Conservation (phyloP, 148 eudicot genomes). For the Heliamphora exappendiculata region DNA sequence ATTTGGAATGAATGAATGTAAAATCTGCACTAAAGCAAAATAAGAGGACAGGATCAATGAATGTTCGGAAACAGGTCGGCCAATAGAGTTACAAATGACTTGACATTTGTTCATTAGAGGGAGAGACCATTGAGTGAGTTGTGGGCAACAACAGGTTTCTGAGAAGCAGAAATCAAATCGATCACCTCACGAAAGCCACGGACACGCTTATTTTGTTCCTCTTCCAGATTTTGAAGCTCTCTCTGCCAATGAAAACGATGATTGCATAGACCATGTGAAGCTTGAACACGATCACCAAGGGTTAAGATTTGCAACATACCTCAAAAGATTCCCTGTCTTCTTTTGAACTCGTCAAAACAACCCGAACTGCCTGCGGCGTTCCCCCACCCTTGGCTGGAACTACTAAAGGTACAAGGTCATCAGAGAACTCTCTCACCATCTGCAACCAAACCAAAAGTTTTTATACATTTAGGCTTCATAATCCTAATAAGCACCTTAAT, state of each 20-base stretch:
- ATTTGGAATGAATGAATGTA: slow-evolving; percentile 70
- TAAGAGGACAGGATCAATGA: not conserved
- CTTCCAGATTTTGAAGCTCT: slow-evolving; percentile 58
- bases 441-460: slow-evolving; percentile 24
- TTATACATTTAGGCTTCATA: not conserved
- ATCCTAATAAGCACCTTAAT: not conserved
- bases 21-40: slow-evolving; percentile 53
- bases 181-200: slow-evolving; percentile 96
- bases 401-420: slow-evolving; percentile 62
- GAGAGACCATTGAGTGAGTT: slow-evolving; percentile 72
- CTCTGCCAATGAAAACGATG: slow-evolving; percentile 26
- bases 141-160: slow-evolving; percentile 84
- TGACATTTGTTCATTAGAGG: slow-evolving; percentile 7
- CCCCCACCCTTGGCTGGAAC: slow-evolving; percentile 56
- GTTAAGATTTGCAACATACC: slow-evolving; percentile 29
- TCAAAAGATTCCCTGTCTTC: slow-evolving; percentile 63
- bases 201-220: slow-evolving; percentile 50
- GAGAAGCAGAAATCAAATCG: slow-evolving; percentile 76
- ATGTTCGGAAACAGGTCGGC: not conserved
- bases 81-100: slow-evolving; percentile 6
- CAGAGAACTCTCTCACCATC: slow-evolving; percentile 50
- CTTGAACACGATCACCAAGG: not conserved
- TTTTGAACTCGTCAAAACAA: slow-evolving; percentile 71
- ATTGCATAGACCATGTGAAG: not conserved
- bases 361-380: slow-evolving; percentile 62